phyloP scores from a whole-genome alignment of 495 filamentous ascomycete genomes.

The Hypoxylon lienhwacheense region DNA sequence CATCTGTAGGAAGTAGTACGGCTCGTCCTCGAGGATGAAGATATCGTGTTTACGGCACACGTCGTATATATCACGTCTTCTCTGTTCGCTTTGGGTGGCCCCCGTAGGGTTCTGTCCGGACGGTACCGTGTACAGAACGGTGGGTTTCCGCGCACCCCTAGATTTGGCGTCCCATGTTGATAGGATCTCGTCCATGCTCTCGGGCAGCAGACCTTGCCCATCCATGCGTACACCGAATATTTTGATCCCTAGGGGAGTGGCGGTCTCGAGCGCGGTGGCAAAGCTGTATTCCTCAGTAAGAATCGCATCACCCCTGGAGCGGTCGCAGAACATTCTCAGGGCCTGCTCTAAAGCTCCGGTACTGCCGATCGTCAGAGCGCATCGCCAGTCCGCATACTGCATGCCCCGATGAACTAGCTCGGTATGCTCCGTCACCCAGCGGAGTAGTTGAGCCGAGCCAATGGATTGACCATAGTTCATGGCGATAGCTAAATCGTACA shows the following conservation, averaged over 20 bases:
- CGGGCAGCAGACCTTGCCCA: slow-evolving; percentile 71
- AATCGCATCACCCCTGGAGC: slow-evolving; percentile 66
- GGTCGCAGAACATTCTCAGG: slow-evolving; percentile 74
- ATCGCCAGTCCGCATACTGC: slow-evolving; percentile 83
- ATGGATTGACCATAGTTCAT: slow-evolving; percentile 89
- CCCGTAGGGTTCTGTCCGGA: slow-evolving; percentile 94
- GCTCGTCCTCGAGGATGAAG: slow-evolving; percentile 91
- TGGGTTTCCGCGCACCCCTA: slow-evolving; percentile 66
- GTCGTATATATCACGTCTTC: slow-evolving; percentile 71
- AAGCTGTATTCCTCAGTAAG: slow-evolving; percentile 89
- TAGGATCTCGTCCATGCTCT: slow-evolving; percentile 65
- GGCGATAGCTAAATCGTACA: slow-evolving; percentile 72
- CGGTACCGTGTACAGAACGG: slow-evolving; percentile 78
- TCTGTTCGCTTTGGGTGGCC: slow-evolving; percentile 68
- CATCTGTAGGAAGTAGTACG: slow-evolving; percentile 98
- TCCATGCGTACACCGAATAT: slow-evolving; percentile 78
- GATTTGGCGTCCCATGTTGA: slow-evolving; percentile 62
- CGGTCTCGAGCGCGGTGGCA: slow-evolving; percentile 78
- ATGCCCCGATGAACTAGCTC: slow-evolving; percentile 70
- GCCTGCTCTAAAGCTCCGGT: slow-evolving; percentile 77
- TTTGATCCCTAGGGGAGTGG: slow-evolving; percentile 71
- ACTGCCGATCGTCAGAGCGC: slow-evolving; percentile 71
- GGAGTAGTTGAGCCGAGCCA: slow-evolving; percentile 81
- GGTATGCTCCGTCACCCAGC: slow-evolving; percentile 91
- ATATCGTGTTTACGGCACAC: slow-evolving; percentile 81